Evolutionary conservation across 83 land plant species (phyloP), one percentile per base, ranked within the genome.

Genomic region (Thuja plicata): DNA sequence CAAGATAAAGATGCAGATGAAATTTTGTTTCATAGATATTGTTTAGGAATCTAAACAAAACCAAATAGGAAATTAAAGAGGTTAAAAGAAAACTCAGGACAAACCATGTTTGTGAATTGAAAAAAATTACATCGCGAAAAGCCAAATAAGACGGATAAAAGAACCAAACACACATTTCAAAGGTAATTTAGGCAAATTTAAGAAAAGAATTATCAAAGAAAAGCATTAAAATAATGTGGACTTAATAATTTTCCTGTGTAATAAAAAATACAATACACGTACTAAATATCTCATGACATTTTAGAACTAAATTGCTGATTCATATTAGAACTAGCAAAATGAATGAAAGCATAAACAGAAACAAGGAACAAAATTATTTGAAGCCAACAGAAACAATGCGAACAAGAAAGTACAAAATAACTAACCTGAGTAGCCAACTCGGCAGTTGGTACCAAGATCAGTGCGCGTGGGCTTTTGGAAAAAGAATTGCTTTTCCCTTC

Each of bases 341-440:
- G 30, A 6, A 83, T 43, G 54, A 27, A 30, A 48, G 48, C 48
- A 83, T 45, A 46, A 83, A 83, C 17, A 46, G 54, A 80, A 80
- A 9, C 52, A 83, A 83, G 48, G 35, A 46, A n/a, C 13, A n/a
- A 30, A 46, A 82, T 6, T 8, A 82, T 46, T n/a, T 83, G 24
- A n/a, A 46, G 55, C 85, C 55, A 10, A 46, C 54, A 83, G 21
- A 38, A 86, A 32, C 16, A 71, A 70, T 6, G 48, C 35, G 48
- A 43, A 48, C 17, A 46, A 83, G 34, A 46, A 57, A 84, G 5
- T 19, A 15, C 55, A 37, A 83, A 84, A 41, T 8, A 81, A 89
- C 93, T 71, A 32, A 97, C 99, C 99, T 98, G 99, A 90, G 97
- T 89, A 88, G 99, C 99, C 91, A 98, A 91, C 89, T 98, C 99